These are phyloP conservation scores for Zasmidium angulare DNA, from an alignment of 2,329 filamentous ascomycete genomes.

Conservation along the genomic window DNA sequence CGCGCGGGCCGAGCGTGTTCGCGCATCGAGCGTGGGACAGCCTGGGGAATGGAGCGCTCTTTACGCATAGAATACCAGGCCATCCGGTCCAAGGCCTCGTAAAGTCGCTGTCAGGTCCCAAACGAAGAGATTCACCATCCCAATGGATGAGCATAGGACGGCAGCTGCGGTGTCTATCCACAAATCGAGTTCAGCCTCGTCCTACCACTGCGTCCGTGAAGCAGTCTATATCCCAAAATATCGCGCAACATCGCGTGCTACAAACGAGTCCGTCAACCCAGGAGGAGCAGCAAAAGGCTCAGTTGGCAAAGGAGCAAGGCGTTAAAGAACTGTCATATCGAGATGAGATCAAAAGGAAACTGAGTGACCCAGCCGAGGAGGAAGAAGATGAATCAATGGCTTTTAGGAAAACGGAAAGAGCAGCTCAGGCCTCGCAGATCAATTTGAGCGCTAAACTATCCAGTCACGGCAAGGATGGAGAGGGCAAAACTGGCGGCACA, in stretches of 20 bases:
- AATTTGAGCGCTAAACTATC: slow-evolving; percentile 85
- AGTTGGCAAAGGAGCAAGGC: slow-evolving; percentile 9
- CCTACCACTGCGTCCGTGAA: slow-evolving; percentile 12
- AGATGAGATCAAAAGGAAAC: slow-evolving; percentile 19
- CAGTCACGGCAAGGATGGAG: slow-evolving; percentile 65
- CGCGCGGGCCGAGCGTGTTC: slow-evolving; percentile 23
- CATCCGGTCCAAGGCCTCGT: not conserved
- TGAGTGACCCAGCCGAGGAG: slow-evolving; percentile 34
- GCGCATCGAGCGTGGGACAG: slow-evolving; percentile 35
- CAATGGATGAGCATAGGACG: not conserved
- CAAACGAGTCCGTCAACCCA: slow-evolving; percentile 21
- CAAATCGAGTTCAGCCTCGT: slow-evolving; percentile 6
- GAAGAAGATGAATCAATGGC: slow-evolving; percentile 57
- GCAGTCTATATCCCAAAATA: slow-evolving; percentile 4
- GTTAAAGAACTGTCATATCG: slow-evolving; percentile 19
- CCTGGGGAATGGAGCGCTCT: slow-evolving; percentile 35
- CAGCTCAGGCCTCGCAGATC: slow-evolving; percentile 80
- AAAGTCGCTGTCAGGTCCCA: not conserved
- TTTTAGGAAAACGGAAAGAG: slow-evolving; percentile 77
- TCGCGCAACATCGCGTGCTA: slow-evolving; percentile 17
- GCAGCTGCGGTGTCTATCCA: slow-evolving; percentile 23
- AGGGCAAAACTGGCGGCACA: slow-evolving; percentile 53
- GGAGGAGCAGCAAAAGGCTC: slow-evolving; percentile 13
- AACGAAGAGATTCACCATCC: not conserved
- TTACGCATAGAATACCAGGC: slow-evolving; percentile 34